Conservation (phyloP, 2,329 filamentous ascomycete species). For the Dryadomyces quercivorus region DNA sequence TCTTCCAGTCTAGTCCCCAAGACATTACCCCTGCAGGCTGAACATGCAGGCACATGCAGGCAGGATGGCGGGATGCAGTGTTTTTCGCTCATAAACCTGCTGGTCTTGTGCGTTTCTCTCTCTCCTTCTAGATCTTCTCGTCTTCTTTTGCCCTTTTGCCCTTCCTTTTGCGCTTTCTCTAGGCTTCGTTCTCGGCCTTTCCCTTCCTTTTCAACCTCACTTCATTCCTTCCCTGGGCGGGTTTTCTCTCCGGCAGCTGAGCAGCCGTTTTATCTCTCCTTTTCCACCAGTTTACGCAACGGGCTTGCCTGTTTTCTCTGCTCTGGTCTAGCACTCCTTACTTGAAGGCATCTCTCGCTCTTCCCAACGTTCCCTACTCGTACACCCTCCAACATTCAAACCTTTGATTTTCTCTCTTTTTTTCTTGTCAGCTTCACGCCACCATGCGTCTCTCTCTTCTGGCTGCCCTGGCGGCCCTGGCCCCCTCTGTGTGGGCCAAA, state of each 20-base stretch:
- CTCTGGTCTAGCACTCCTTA: neutral
- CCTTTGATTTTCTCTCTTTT: neutral
- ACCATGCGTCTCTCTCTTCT: conserved; percentile 3
- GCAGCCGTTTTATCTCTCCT: neutral
- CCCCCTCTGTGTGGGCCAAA: conserved; percentile 29
- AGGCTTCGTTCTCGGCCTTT: neutral
- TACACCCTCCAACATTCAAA: too few species aligned
- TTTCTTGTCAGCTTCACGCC: neutral
- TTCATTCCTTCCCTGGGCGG: neutral
- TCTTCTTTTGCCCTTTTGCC: neutral
- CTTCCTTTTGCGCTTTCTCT: neutral
- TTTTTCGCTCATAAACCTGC: neutral
- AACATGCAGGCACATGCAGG: neutral
- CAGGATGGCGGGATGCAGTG: too few species aligned
- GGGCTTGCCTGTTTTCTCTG: neutral
- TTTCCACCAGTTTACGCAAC: neutral
- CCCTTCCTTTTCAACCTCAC: neutral
- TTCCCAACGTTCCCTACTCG: too few species aligned
- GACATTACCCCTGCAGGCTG: neutral
- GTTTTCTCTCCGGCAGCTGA: neutral
- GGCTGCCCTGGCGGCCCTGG: conserved; percentile 18
- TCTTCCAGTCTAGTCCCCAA: neutral
- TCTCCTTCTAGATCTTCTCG: neutral
- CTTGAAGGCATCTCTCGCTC: too few species aligned
- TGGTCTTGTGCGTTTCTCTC: neutral